Base-by-base conservation (phyloP, 768 basidiomycete species). In the Sistotremastrum niveocremeum region DNA sequence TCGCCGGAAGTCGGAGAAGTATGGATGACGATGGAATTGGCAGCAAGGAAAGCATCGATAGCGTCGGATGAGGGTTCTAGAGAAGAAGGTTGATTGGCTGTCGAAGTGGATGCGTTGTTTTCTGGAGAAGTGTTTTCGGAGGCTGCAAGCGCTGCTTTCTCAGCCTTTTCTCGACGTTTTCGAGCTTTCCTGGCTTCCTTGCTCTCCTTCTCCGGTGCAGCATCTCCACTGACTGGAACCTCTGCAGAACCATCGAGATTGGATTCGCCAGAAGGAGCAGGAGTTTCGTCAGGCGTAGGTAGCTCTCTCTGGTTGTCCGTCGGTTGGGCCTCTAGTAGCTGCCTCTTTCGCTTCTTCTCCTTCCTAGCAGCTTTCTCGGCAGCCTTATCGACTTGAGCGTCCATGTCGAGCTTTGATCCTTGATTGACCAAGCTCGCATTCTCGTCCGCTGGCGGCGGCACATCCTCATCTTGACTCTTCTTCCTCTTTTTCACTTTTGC, bases 1-100 rank as follows among this genome's bases (percentile, higher is more conserved):
- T 67, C 54, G 4, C 68, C 57, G 34, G 68, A 61, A 38, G 68
- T 64, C 2, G 65, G 52, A 2, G 74, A 71, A 2, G 72, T 71
- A 46, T 75, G 74, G 42, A 95, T 78, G 7, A 79, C 83, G 54
- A 95, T 77, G 7, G 71, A 68, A 62, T 97, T 77, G 51, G 76
- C 77, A 29, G 62, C 55, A 20, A 95, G 70, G 69, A 81, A 98
- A 2, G 70, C 71, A 10, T 71, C 66, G 20, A 74, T 67, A 37
- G 79, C 79, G 20, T 61, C 51, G 3, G 62, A 51, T n/a, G 58
- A 56, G 0, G 66, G 50, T 1, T 64, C 52, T 20, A 52, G 35
- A 9, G 64, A 52, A 34, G 64, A 41, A 11, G 56, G 51, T 4
- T 59, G 36, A 32, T 51, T 41, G n/a, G 56, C 40, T 34, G 50